A percentile compares a stretch with the other conserved stretches of the same genome.
Evolutionary conservation across 2,329 filamentous ascomycete species (phyloP).

Genomic region (Gaeumannomyces tritici): DNA sequence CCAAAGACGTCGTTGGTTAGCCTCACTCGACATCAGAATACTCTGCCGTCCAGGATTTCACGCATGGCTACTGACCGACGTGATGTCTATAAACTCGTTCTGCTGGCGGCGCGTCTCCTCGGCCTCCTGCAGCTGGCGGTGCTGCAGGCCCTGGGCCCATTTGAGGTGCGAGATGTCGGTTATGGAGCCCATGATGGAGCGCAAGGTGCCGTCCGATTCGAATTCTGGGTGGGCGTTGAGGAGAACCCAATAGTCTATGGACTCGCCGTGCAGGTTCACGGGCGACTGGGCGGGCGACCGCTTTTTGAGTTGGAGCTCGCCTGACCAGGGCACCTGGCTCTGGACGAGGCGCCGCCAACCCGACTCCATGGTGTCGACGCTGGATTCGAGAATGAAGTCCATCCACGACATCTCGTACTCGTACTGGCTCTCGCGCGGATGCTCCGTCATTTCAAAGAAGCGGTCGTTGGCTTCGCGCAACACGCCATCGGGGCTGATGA

Average conservation of each 20-base stretch:
- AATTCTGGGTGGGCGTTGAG: slow-evolving; percentile 24
- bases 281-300: slow-evolving; percentile 12
- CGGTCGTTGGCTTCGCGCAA: slow-evolving; percentile 34
- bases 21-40: no score
- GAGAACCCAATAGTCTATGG: slow-evolving; percentile 33
- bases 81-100: slow-evolving; percentile 45
- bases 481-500: slow-evolving; percentile 27
- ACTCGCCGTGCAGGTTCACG: slow-evolving; percentile 23
- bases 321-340: slow-evolving; percentile 24
- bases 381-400: slow-evolving; percentile 26
- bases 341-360: slow-evolving; percentile 27
- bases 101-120: slow-evolving; percentile 36
- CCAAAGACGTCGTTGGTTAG: no score
- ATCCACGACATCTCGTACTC: slow-evolving; percentile 31
- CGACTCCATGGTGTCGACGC: slow-evolving; percentile 18
- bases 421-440: slow-evolving; percentile 22
- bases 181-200: slow-evolving; percentile 29
- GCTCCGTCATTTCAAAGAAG: slow-evolving; percentile 37
- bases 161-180: slow-evolving; percentile 34
- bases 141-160: slow-evolving; percentile 28
- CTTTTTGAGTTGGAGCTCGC: slow-evolving; percentile 31
- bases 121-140: slow-evolving; percentile 23
- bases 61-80: slow-evolving; percentile 13
- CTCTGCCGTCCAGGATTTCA: no score
- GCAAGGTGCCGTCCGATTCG: slow-evolving; percentile 20